Percentiles rank a stretch among this genome's conserved stretches.
phyloP scores from a whole-genome alignment of 164 flowering plant genomes.

The Sextonia rubra region DNA sequence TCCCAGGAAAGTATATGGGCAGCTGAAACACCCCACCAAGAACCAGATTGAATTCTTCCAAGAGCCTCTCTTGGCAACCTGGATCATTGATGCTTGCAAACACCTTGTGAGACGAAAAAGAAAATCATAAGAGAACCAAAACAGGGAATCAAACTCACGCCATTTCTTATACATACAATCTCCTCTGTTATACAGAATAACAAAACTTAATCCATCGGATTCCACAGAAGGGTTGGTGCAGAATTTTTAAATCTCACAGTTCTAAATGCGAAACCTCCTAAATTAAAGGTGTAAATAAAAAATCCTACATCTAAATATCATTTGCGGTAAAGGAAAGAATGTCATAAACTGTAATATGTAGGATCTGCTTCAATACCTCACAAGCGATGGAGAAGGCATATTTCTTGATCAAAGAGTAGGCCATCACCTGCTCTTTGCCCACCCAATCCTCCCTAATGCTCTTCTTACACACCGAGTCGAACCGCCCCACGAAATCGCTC shows the following conservation, averaged over 20 bases:
- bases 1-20: constrained; percentile 40
- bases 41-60: constrained; percentile 3
- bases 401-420: constrained; percentile 22
- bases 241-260: too few species aligned
- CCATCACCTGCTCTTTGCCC: constrained; percentile 19
- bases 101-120: constrained; percentile 12
- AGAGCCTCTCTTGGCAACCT: constrained; percentile 15
- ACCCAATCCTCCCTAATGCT: constrained; percentile 24
- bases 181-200: too few species aligned
- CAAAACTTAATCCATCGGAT: too few species aligned
- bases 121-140: neutral
- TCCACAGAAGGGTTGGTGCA: too few species aligned
- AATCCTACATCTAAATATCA: too few species aligned
- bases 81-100: constrained; percentile 37
- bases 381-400: constrained; percentile 27
- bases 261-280: too few species aligned
- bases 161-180: too few species aligned
- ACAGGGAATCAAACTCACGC: too few species aligned
- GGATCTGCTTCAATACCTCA: too few species aligned
- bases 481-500: neutral
- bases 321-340: too few species aligned
- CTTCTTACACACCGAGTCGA: constrained; percentile 7
- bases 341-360: too few species aligned
- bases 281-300: too few species aligned
- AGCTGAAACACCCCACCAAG: constrained; percentile 10